Base-by-base conservation (phyloP, 208 protist genomes). In the Spongospora subterranea region DNA sequence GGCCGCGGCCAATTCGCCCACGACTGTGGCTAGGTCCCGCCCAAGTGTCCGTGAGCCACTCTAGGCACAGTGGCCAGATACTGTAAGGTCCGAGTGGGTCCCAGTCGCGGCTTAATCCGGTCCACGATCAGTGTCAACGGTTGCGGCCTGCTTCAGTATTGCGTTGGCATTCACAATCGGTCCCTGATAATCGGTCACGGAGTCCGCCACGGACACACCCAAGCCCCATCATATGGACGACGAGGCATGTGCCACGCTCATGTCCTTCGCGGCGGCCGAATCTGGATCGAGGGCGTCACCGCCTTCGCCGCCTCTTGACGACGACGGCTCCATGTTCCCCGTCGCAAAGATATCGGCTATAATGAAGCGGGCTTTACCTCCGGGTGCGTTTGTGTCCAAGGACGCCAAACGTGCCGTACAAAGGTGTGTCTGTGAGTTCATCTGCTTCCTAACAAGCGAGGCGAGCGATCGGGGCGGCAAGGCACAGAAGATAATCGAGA, bases 371-470 rank as follows among this genome's bases (percentile, higher is more conserved):
- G 71, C 71, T 35, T n/a, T 82, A n/a, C 71, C 71, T 6, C 71
- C 71, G 17, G 71, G 71, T n/a, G 71, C 71, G 17, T 82, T 43
- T n/a, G 71, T 82, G 17, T 82, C 71, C 35, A 82, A 35, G 6
- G 71, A 82, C 35, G 71, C 71, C 13, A 43, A 82, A 82, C 71
- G 71, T 39, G 71, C 71, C 71, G 71, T 82, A 20, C 71, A 82
- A n/a, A 6, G 71, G 17, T 82, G 71, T n/a, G 71, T 82, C 71
- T 82, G 71, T n/a, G 71, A 82, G 71, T 82, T 82, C 71, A 82
- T 82, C 6, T 82, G 71, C n/a, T 82, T 82, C n/a, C 71, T 82
- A n/a, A 82, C 71, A n/a, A 82, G 71, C 71, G 71, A 82, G 40
- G 71, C 71, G 40, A 45, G 35, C 35, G 71, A 82, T 43, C 6